phyloP scores from a whole-genome alignment of 106 monocot species.

The Acanthochlamys bracteata region DNA sequence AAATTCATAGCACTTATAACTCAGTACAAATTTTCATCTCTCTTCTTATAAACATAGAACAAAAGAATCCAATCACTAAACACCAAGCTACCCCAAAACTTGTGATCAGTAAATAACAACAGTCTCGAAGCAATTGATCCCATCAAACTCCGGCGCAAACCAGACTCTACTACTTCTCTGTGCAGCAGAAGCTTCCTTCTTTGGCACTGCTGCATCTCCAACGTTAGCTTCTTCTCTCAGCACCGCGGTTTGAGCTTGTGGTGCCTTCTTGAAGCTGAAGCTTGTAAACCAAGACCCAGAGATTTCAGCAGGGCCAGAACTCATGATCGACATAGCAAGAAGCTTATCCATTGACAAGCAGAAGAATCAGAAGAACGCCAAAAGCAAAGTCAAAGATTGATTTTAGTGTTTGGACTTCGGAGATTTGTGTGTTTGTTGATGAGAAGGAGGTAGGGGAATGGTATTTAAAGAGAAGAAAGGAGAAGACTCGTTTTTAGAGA shows the following conservation, averaged over 20 bases:
- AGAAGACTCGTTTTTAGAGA: too few relatives aligned
- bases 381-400: not conserved
- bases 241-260: not conserved
- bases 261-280: not conserved
- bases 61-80: too few relatives aligned
- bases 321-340: constrained; percentile 16
- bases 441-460: not conserved
- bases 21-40: too few relatives aligned
- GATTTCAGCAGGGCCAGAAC: not conserved
- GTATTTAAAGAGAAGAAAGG: not conserved
- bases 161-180: not conserved
- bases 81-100: not conserved
- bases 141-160: constrained; percentile 47
- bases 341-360: constrained; percentile 15
- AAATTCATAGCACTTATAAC: too few relatives aligned
- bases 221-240: not conserved
- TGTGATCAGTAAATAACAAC: constrained; percentile 23
- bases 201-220: not conserved
- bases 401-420: not conserved
- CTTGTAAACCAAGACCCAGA: not conserved
- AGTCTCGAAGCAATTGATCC: constrained; percentile 52
- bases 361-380: not conserved
- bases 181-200: not conserved
- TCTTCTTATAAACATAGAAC: too few relatives aligned
- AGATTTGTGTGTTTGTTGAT: not conserved